Percentiles rank a stretch among this genome's conserved stretches.
phyloP scores from a whole-genome alignment of 768 basidiomycete species.

The Hericium coralloides region DNA sequence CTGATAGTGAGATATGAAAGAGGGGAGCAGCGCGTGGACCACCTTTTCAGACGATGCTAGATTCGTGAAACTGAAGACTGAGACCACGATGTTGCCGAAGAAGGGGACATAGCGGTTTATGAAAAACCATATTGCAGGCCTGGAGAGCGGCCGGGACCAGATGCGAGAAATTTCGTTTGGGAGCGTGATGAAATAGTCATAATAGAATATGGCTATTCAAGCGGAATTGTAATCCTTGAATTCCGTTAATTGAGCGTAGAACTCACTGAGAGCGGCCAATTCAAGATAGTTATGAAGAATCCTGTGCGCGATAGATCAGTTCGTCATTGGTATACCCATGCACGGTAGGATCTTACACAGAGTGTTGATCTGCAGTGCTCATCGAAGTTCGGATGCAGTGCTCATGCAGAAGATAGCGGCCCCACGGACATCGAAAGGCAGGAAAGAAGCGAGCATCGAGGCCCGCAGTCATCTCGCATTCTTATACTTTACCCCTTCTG shows the following conservation, averaged over 20 bases:
- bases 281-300: neutral
- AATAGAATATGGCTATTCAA: constrained; percentile 19
- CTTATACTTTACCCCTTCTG: no score
- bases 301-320: neutral
- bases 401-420: neutral
- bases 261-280: neutral
- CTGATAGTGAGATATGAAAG: no score
- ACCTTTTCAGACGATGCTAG: constrained; percentile 10
- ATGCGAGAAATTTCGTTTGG: constrained; percentile 32
- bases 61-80: constrained; percentile 13
- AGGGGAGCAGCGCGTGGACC: neutral
- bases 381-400: neutral
- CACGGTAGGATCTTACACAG: neutral
- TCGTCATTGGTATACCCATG: neutral
- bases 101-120: constrained; percentile 41
- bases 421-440: no score
- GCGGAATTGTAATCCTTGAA: neutral
- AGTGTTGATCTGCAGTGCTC: neutral
- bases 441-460: no score
- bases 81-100: constrained; percentile 23
- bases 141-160: constrained; percentile 33
- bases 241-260: neutral
- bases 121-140: constrained; percentile 36
- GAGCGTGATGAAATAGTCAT: constrained; percentile 24
- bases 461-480: no score